A percentile compares a stretch with the other conserved stretches of the same genome.
Evolutionary conservation across 176 grass and related monocot genomes (phyloP).

Genomic region (maize (Zea mays)): DNA sequence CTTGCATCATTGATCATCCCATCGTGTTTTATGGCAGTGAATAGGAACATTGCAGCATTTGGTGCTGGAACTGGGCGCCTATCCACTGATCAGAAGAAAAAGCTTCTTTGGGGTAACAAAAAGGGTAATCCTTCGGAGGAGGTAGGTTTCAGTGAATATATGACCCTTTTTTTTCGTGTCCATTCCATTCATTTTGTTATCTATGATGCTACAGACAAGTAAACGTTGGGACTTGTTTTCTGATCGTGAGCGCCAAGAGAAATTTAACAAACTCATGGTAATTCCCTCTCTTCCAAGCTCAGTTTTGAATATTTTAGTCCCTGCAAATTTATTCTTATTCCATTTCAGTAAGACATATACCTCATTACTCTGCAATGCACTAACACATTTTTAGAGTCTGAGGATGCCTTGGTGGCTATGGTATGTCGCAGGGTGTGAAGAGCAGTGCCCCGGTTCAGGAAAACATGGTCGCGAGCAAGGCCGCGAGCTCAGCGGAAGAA

Average conservation of each 20-base stretch:
- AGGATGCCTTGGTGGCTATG: constrained; percentile 98
- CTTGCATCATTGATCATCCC: constrained; percentile 20
- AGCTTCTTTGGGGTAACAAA: constrained; percentile 95
- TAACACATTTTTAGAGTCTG: constrained; percentile 97
- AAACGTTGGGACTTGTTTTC: constrained; percentile 80
- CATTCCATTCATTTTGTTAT: constrained; percentile 18
- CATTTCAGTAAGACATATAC: constrained; percentile 15
- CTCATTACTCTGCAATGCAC: constrained; percentile 46
- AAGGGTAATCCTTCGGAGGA: constrained; percentile 65
- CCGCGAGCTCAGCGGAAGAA: constrained; percentile 47
- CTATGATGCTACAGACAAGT: constrained; percentile 48
- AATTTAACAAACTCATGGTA: constrained; percentile 99
- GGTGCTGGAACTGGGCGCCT: constrained; percentile 58
- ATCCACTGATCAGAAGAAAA: constrained; percentile 90
- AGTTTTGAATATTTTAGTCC: not conserved
- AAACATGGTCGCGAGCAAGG: constrained; percentile 36
- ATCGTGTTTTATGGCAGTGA: constrained; percentile 49
- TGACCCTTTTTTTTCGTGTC: not conserved
- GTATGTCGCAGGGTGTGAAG: constrained; percentile 91
- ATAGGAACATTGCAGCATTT: constrained; percentile 74
- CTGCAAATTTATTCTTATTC: not conserved
- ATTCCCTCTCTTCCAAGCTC: constrained; percentile 26
- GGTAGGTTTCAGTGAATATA: constrained; percentile 46
- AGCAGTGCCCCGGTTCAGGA: constrained; percentile 44
- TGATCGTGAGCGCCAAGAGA: constrained; percentile 86